Percentiles rank a stretch among this genome's conserved stretches.
Evolutionary conservation across 805 yeast genomes (phyloP).

Genomic region (Metschnikowia shivogae): DNA sequence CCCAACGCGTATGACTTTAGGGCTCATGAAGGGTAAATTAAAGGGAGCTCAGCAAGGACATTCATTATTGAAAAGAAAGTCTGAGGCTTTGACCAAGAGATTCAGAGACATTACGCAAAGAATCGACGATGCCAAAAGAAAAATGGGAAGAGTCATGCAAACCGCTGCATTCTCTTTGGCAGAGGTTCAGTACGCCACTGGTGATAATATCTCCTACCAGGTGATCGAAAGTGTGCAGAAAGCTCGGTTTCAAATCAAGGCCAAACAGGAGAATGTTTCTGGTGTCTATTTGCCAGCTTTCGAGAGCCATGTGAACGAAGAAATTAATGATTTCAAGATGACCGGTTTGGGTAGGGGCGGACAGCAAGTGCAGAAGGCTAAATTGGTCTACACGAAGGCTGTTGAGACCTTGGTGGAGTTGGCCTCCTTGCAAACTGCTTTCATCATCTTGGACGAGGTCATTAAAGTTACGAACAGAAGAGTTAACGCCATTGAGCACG

Average conservation of each 20-base stretch:
- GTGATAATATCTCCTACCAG: slow-evolving; percentile 92
- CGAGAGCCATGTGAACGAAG: slow-evolving; percentile 77
- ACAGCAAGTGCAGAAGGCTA: slow-evolving; percentile 94
- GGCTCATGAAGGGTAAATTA: slow-evolving; percentile 89
- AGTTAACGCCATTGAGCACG: slow-evolving; percentile 98
- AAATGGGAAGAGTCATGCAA: slow-evolving; percentile 98
- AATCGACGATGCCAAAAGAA: slow-evolving; percentile 91
- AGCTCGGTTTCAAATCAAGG: slow-evolving; percentile 86
- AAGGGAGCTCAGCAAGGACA: slow-evolving; percentile 98
- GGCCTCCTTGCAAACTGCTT: slow-evolving; percentile 95
- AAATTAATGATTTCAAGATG: slow-evolving; percentile 88
- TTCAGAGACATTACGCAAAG: slow-evolving; percentile 93
- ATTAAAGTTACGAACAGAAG: slow-evolving; percentile 97
- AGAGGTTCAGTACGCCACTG: slow-evolving; percentile 96
- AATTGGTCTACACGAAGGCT: slow-evolving; percentile 86
- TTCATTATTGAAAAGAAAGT: slow-evolving; percentile 86
- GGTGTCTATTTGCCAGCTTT: slow-evolving; percentile 95
- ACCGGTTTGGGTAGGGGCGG: slow-evolving; percentile 99
- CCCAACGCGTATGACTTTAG: slow-evolving; percentile 96
- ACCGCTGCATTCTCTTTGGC: slow-evolving; percentile 96
- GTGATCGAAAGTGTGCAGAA: slow-evolving; percentile 90
- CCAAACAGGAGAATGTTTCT: slow-evolving; percentile 92
- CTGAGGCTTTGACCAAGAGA: slow-evolving; percentile 94
- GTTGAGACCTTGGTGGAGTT: slow-evolving; percentile 96
- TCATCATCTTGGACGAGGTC: slow-evolving; percentile 93